Percentiles rank a stretch among this genome's conserved stretches.
These are phyloP conservation scores for Wilcoxina mikolae DNA, from an alignment of 495 filamentous ascomycete genomes.

Conservation along the genomic window DNA sequence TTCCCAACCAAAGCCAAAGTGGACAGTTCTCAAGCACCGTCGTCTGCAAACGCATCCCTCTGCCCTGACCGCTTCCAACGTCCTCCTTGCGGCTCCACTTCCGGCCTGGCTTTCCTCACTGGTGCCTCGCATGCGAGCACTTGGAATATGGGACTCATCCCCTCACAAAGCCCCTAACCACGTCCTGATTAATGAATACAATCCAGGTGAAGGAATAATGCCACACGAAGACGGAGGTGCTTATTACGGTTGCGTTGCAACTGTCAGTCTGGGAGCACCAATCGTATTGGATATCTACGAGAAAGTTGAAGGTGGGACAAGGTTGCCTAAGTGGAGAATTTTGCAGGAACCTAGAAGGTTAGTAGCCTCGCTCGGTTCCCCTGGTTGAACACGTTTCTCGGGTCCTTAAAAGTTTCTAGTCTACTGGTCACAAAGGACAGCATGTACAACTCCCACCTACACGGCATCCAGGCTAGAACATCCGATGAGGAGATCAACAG, in stretches of 20 bases:
- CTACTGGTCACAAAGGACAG: constrained; percentile 55
- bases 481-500: constrained; percentile 46
- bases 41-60: constrained; percentile 85
- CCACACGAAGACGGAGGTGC: constrained; percentile 85
- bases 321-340: constrained; percentile 47
- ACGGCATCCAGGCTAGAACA: constrained; percentile 54
- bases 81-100: constrained; percentile 60
- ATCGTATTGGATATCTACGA: constrained; percentile 66
- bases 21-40: constrained; percentile 72
- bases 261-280: constrained; percentile 64
- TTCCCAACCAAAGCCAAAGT: constrained; percentile 56
- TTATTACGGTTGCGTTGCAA: constrained; percentile 77
- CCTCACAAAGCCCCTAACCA: constrained; percentile 75
- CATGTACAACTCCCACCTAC: constrained; percentile 58
- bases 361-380: too few relatives aligned
- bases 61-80: constrained; percentile 48
- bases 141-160: constrained; percentile 50
- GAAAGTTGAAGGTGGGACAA: constrained; percentile 29
- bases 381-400: too few relatives aligned
- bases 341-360: constrained; percentile 66
- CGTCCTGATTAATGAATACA: constrained; percentile 86
- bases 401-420: constrained; percentile 32
- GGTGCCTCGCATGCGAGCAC: constrained; percentile 45
- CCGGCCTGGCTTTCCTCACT: constrained; percentile 61
- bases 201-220: constrained; percentile 81